Evolutionary conservation across 2,329 filamentous ascomycete species (phyloP), one percentile per base, ranked within the genome.

Genomic region (Orbilia brochopaga): DNA sequence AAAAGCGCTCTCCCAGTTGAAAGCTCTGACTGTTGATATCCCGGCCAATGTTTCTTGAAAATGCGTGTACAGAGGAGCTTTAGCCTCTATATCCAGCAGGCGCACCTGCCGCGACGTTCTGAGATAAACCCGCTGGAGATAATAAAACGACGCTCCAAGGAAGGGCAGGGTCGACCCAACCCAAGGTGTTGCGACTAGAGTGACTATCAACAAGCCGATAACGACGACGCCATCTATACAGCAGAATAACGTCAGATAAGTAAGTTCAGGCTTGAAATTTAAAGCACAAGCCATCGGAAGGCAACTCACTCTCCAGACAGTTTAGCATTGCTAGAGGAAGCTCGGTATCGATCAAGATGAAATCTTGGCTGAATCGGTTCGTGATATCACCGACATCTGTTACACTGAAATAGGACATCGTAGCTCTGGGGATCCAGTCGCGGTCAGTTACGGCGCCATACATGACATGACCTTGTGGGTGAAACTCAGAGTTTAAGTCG

Each of bases 31-130:
- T 0, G 74, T 76, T 1, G 75, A 63, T 0, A 59, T 54, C 0
- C 75, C 75, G 0, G 60, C 48, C 8, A 76, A 62, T 1, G 76
- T 76, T 30, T 77, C 76, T 1, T 72, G 59, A 48, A 82, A 80
- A 10, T 79, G 78, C 0, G 79, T 79, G 53, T 81, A 81, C 0
- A 82, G 66, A 0, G 80, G 81, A 0, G 78, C 77, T 56, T 81
- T 82, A 2, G 79, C 78, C 69, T 82, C 81, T 0, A 82, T 77
- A 21, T 82, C 80, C 1, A 82, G 76, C 1, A 81, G 74, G 1
- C 81, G 79, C 1, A 82, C 73, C 54, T 82, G 81, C 0, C 81
- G 77, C 0, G 81, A 82, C 0, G 81, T 83, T 15, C 78, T 77
- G 0, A 83, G 78, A 58, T 82, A 82, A 17, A 78, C 78, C 7